Base-by-base conservation (phyloP, 768 basidiomycete species). In the Tulasnella sp. region DNA sequence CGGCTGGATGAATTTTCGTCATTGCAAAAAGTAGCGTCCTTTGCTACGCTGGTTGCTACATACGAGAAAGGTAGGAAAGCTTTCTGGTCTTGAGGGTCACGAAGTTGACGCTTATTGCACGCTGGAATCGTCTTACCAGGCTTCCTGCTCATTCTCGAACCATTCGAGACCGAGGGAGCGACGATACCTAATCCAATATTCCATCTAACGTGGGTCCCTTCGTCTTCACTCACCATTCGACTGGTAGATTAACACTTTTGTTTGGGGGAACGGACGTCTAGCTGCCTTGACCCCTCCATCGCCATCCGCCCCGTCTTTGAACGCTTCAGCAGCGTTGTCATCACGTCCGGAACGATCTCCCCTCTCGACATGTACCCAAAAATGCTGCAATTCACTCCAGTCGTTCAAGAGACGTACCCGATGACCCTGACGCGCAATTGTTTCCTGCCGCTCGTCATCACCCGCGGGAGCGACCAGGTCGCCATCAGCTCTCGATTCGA, bases 351-450 rank as follows among this genome's bases (percentile, higher is more conserved):
- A 83, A 99, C 98, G 16, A 96, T 99, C 83, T 98, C 97, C 0
- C 98, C 98, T 2, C 87, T 99, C 80, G 98, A 99, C 86, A 99
- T 99, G 98, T 99, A 99, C 86, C 98, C 98, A 18, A 99, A 99
- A 87, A 99, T 99, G 95, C 89, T 99, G 42, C 96, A 96, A 83
- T 99, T 99, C 86, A 95, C 95, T 24, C 97, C 98, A 2, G 96
- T 97, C 28, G 94, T 98, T 8, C 94, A 96, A 87, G 97, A 98
- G 86, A 95, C 94, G 1, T 99, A 99, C 87, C 91, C 97, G 1
- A 99, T 99, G 98, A 97, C 98, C 28, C 89, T 99, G 69, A 94
- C 96, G 18, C 91, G 98, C 82, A 97, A 98, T 84, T 96, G 97
- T 42, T 99, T 99, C 87, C 86, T 99, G 82, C 98, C 98, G 20